A percentile compares a stretch with the other conserved stretches of the same genome.
phyloP scores from a whole-genome alignment of 176 grass and related monocot species.

The Aechmea fasciata region DNA sequence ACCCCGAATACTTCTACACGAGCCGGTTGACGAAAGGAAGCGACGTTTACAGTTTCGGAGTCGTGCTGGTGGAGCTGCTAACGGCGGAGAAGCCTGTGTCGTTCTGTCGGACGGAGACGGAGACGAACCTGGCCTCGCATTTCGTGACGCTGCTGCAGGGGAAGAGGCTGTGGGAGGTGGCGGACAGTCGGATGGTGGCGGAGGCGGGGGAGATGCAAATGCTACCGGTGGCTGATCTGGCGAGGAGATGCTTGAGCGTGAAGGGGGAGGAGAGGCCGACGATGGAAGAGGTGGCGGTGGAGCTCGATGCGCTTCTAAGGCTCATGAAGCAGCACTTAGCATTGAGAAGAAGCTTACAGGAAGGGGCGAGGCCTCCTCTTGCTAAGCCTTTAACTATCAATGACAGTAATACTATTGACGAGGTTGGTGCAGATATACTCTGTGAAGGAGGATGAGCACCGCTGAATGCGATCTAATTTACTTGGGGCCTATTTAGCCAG shows the following conservation, averaged over 20 bases:
- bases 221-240: neutral
- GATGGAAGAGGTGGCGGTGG: slow-evolving; percentile 9
- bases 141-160: neutral
- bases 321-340: slow-evolving; percentile 1
- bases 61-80: slow-evolving; percentile 41
- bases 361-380: no score
- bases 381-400: no score
- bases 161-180: neutral
- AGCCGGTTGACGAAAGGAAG: slow-evolving; percentile 54
- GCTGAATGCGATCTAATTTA: no score
- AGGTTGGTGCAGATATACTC: no score
- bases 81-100: slow-evolving; percentile 17
- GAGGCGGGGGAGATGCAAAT: slow-evolving; percentile 10
- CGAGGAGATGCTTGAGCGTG: slow-evolving; percentile 12
- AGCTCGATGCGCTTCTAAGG: slow-evolving; percentile 1
- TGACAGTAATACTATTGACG: no score
- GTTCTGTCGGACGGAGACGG: neutral
- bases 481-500: no score
- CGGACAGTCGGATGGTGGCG: neutral
- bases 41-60: slow-evolving; percentile 64
- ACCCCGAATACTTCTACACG: slow-evolving; percentile 57
- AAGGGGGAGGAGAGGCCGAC: slow-evolving; percentile 12
- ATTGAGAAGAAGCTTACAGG: no score
- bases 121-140: neutral
- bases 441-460: no score